Conservation (phyloP, 805 yeast species). For the Metschnikowia dekortorum region DNA sequence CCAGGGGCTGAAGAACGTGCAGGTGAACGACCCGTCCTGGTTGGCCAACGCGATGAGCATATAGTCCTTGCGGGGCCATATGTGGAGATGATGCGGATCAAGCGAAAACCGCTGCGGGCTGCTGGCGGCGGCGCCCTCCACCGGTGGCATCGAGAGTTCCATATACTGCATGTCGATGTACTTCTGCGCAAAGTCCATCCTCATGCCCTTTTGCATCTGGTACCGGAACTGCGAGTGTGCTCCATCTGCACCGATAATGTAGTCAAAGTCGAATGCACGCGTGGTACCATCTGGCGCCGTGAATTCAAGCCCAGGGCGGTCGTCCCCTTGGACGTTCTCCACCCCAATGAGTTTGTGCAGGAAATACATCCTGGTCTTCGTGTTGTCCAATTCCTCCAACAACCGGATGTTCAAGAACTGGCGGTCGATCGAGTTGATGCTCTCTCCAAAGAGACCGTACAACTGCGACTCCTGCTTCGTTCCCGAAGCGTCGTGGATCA, state of each 20-base stretch:
- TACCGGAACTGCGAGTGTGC: slow-evolving; percentile 69
- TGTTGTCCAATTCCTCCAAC: slow-evolving; percentile 54
- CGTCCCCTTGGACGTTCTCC: slow-evolving; percentile 19
- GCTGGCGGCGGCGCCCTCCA: slow-evolving; percentile 20
- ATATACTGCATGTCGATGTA: slow-evolving; percentile 81
- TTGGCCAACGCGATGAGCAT: slow-evolving; percentile 92
- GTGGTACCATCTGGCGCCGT: slow-evolving; percentile 15
- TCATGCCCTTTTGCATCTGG: slow-evolving; percentile 58
- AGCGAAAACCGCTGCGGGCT: slow-evolving; percentile 41
- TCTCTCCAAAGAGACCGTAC: slow-evolving; percentile 79
- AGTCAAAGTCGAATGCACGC: slow-evolving; percentile 41
- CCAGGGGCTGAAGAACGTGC: slow-evolving; percentile 86
- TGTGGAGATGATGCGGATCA: slow-evolving; percentile 76
- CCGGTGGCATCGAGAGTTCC: slow-evolving; percentile 71
- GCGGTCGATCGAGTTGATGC: slow-evolving; percentile 83
- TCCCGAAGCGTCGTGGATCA: slow-evolving; percentile 75
- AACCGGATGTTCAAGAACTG: slow-evolving; percentile 60
- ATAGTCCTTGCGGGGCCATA: slow-evolving; percentile 84
- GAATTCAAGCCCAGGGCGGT: slow-evolving; percentile 23
- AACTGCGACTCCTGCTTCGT: slow-evolving; percentile 54
- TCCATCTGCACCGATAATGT: slow-evolving; percentile 83
- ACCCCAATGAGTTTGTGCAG: slow-evolving; percentile 51
- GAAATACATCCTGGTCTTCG: slow-evolving; percentile 46
- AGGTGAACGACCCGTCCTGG: slow-evolving; percentile 79
- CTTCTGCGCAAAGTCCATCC: slow-evolving; percentile 71